Evolutionary conservation across 2,329 filamentous ascomycete species (phyloP), one percentile per base, ranked within the genome.

Genomic region (Aspergillus carbonarius): DNA sequence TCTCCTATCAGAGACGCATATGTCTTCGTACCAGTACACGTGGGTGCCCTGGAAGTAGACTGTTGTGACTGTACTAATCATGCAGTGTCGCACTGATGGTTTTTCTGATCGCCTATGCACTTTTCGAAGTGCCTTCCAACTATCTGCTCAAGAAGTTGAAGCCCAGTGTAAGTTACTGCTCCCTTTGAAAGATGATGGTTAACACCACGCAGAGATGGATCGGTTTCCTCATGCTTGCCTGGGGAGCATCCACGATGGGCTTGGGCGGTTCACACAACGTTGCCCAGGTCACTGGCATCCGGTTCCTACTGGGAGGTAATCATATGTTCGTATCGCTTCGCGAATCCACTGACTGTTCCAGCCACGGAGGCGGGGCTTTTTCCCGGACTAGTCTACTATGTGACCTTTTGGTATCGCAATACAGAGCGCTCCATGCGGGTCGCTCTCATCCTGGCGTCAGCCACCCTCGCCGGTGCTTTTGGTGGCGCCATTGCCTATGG

Each of bases 1-100:
- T 73, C 81, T 91, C 63, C 81, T 89, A 35, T 78, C 80, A 17
- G 81, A 85, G 67, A 87, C 86, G 1, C 64, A 79, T 62, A 88
- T 89, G 83, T 84, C 82, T 1, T 79, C 82, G 53, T 78, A 82
- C 68, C 79, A 89, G 67, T 91, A 85, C 74, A 83, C 83, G 76
- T 78, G 62, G 58, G 72, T 66, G 6, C 2, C 18, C 5, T 10
- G 20, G 50, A 51, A 32, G 48, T 30, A 15, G 15, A 39, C 49
- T 27, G 40, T 18, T 20, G 5, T 27, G 20, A 49, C 12, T 55
- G 44, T 51, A 46, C 54, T 52, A 48, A 61, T 10, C 2, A n/a
- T 20, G 1, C 25, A 76, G 74, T 13, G 78, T 82, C 55, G 76
- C 78, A 4, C 65, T 81, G 1, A 80, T 80, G 74, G 71, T 81